Evolutionary conservation across 2,329 filamentous ascomycete genomes (phyloP), one percentile per base, ranked within the genome.

Genomic region (Colletotrichum sp.): DNA sequence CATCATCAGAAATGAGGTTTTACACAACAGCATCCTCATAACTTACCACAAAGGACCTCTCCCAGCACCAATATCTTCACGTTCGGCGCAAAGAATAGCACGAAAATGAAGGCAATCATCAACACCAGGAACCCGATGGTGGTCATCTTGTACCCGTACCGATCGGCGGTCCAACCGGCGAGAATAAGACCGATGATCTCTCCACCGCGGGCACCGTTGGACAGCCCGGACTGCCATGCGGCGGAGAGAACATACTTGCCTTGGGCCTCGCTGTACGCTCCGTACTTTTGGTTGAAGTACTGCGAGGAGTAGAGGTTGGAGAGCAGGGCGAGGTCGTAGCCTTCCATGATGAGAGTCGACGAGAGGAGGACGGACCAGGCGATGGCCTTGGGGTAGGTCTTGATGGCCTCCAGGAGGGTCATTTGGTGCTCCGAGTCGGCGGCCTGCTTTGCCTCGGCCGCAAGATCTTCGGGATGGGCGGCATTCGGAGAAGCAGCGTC

Each of bases 181-280:
- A 91, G 74, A 30, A 91, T 84, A 3, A 92, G 82, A 0, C 91
- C 91, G 12, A 92, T 78, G 67, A 93, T 90, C 78, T 90, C 87
- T 15, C 91, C 90, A 2, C 87, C 87, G 3, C 87, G 83, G 0
- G 88, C 87, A 18, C 88, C 90, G 72, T 91, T 91, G 8, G 86
- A 87, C 4, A 93, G 80, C 0, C 86, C 90, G 1, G 89, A 88
- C 80, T 92, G 90, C 91, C 91, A 93, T 1, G 87, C 84, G 0
- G 90, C 88, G 2, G 88, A 86, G 28, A 92, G 83, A 43, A 86
- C 83, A 71, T 89, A 89, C 32, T 84, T 85, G 3, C 82, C 84
- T 4, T 82, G 81, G 2, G 78, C 77, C 13, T 73, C 68, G 52
- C 82, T 79, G 28, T 82, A 83, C 0, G 82, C 76, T n/a, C 89